Conservation (phyloP, 2,329 filamentous ascomycete species). For the Penicillium freii region DNA sequence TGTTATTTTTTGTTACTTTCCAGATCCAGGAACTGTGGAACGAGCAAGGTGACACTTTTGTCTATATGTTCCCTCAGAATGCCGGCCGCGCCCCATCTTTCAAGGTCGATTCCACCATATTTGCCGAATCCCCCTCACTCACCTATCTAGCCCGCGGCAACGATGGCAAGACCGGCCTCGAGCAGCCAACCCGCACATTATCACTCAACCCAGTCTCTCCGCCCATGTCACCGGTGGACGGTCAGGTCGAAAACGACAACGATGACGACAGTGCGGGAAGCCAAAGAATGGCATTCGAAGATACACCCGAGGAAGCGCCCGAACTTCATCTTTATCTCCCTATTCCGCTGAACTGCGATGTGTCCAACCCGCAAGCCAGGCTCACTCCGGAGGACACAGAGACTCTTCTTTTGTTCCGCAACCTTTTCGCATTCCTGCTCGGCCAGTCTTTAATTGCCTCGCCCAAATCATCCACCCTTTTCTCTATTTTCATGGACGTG, state of each 20-base stretch:
- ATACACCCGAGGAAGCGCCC: constrained; percentile 42
- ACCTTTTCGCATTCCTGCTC: constrained; percentile 63
- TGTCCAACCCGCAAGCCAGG: constrained; percentile 35
- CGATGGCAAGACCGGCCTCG: constrained; percentile 44
- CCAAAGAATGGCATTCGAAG: constrained; percentile 50
- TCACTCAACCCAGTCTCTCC: constrained; percentile 35
- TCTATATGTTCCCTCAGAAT: constrained; percentile 61
- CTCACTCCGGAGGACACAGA: constrained; percentile 53
- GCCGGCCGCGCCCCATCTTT: constrained; percentile 60
- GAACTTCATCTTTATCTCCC: constrained; percentile 59
- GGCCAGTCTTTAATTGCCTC: constrained; percentile 62
- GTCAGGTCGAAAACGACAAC: constrained; percentile 28
- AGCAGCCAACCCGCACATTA: constrained; percentile 31
- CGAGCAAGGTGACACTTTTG: constrained; percentile 59
- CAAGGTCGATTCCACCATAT: constrained; percentile 58
- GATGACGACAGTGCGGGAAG: constrained; percentile 48
- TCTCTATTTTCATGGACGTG: constrained; percentile 62
- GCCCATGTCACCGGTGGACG: constrained; percentile 33
- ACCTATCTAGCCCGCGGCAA: constrained; percentile 55
- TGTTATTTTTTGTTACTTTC: neutral
- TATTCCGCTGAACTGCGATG: constrained; percentile 55
- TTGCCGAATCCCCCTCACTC: constrained; percentile 56
- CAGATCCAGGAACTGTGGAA: constrained; percentile 62
- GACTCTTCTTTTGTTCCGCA: constrained; percentile 58
- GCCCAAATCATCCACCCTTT: constrained; percentile 53